Evolutionary conservation across 2,329 filamentous ascomycete genomes (phyloP).

Genomic region (Aureobasidium musti): DNA sequence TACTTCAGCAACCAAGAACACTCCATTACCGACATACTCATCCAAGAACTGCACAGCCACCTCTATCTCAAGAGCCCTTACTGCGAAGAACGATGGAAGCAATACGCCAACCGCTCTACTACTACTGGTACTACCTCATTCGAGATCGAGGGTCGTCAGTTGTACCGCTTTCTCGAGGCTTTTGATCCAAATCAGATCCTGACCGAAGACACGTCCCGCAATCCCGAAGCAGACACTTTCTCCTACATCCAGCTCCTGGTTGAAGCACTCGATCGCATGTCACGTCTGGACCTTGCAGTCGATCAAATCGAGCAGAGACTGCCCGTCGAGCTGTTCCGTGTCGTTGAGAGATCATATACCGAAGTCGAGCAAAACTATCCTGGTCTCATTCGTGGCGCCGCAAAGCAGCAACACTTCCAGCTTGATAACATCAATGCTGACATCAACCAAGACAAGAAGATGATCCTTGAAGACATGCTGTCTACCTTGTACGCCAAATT

Average conservation of each 20-base stretch:
- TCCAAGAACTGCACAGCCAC: constrained; percentile 97
- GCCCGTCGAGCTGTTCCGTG: constrained; percentile 87
- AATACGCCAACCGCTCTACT: constrained; percentile 62
- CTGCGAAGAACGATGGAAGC: constrained; percentile 94
- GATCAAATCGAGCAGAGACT: constrained; percentile 90
- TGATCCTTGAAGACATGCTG: constrained; percentile 86
- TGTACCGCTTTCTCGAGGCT: constrained; percentile 60
- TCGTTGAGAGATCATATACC: constrained; percentile 92
- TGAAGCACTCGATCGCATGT: constrained; percentile 87
- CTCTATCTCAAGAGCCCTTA: constrained; percentile 97
- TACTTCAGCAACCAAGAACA: constrained; percentile 94
- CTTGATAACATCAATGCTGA: constrained; percentile 40
- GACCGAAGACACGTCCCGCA: constrained; percentile 85
- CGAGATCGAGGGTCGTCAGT: constrained; percentile 54
- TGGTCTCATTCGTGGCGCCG: constrained; percentile 63
- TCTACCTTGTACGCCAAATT: constrained; percentile 96
- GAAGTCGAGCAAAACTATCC: constrained; percentile 93
- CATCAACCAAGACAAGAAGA: constrained; percentile 61
- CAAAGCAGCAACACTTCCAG: constrained; percentile 55
- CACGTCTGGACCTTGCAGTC: constrained; percentile 79
- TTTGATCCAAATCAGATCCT: constrained; percentile 60
- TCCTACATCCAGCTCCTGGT: constrained; percentile 86
- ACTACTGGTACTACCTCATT: constrained; percentile 32
- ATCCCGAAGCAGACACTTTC: constrained; percentile 94
- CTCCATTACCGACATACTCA: constrained; percentile 85